Conservation (phyloP, 805 yeast genomes). For the Teunomyces barrocoloradensis region DNA sequence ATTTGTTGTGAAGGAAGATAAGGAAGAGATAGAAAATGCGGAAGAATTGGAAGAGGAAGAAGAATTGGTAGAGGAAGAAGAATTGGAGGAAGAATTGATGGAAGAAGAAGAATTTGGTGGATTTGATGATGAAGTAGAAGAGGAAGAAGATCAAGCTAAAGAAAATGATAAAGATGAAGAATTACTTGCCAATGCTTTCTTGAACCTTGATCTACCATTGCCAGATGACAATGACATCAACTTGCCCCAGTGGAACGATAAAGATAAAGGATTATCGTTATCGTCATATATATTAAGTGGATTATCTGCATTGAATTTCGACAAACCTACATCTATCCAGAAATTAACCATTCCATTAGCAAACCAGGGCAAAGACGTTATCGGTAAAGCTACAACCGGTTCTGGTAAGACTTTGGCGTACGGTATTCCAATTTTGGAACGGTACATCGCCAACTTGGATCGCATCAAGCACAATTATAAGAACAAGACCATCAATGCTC, state of each 20-base stretch:
- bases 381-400: conserved; percentile 97
- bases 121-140: conserved; percentile 16
- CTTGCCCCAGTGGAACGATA: conserved; percentile 60
- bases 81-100: conserved; percentile 11
- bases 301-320: conserved; percentile 55
- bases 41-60: conserved; percentile 19
- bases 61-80: conserved; percentile 23
- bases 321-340: conserved; percentile 83
- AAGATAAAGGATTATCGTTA: conserved; percentile 40
- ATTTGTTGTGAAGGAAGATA: conserved; percentile 39
- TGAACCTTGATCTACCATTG: conserved; percentile 18
- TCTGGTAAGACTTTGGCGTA: conserved; percentile 97
- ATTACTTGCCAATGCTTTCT: conserved; percentile 31
- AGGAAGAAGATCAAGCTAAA: neutral
- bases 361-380: conserved; percentile 69
- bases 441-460: conserved; percentile 35
- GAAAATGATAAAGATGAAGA: conserved; percentile 12
- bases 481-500: conserved; percentile 32
- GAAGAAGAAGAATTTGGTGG: conserved; percentile 28
- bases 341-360: conserved; percentile 70
- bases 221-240: conserved; percentile 40
- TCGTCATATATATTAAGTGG: conserved; percentile 63
- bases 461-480: conserved; percentile 13
- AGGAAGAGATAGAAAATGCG: conserved; percentile 9
- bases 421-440: conserved; percentile 87